Percentiles rank a stretch among this genome's conserved stretches.
Conservation (phyloP, 2,329 filamentous ascomycete species). For the Sclerotinia subarctica region DNA sequence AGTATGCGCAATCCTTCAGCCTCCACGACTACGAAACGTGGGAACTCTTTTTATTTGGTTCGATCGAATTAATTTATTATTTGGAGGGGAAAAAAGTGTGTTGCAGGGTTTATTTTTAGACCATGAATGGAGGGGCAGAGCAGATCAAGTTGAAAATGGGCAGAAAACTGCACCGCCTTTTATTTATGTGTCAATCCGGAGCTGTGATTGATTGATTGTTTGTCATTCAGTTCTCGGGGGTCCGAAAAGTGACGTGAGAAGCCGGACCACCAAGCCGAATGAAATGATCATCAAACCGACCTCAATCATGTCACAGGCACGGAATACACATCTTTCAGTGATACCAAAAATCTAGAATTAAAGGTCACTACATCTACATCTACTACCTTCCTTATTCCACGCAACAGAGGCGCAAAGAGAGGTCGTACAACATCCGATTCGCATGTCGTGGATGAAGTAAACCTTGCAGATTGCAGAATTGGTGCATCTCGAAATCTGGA, state of each 20-base stretch:
- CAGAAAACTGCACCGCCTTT: slow-evolving; percentile 8
- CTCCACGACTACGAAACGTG: not conserved
- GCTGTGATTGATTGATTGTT: not conserved
- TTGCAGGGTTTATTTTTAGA: slow-evolving; percentile 12
- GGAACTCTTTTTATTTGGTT: not conserved
- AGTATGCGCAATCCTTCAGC: not conserved
- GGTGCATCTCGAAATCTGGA: not conserved
- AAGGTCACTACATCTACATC: not conserved
- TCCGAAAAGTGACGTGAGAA: not conserved
- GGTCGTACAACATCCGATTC: not conserved
- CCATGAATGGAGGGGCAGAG: not conserved
- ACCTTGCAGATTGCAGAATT: not conserved
- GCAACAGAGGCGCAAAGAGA: not conserved
- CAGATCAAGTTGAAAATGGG: not conserved
- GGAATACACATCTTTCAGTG: not conserved
- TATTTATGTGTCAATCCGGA: not conserved
- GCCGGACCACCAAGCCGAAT: not conserved
- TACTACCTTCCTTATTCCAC: not conserved
- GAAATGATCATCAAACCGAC: not conserved
- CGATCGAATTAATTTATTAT: not conserved
- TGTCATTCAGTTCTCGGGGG: not conserved
- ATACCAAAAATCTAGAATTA: not conserved
- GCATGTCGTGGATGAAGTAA: not conserved
- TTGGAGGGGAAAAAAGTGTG: not conserved
- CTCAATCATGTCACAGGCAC: not conserved